Percentiles rank a stretch among this genome's conserved stretches.
phyloP scores from a whole-genome alignment of 192 early-diverging fungal genomes.

The Podochytrium sp. region DNA sequence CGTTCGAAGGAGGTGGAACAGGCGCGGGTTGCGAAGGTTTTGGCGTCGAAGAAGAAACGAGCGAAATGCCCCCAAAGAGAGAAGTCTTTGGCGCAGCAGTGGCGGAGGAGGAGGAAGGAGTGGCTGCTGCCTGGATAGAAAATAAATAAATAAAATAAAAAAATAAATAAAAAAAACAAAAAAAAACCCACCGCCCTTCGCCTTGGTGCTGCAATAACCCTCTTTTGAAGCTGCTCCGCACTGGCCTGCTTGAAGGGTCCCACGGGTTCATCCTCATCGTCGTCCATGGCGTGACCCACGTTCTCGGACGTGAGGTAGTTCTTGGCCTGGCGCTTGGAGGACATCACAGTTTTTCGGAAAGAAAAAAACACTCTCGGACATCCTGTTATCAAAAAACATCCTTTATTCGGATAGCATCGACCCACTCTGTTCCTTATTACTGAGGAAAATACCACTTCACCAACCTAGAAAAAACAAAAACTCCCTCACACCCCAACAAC shows the following conservation, averaged over 20 bases:
- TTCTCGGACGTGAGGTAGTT: neutral
- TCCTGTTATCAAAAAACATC: neutral
- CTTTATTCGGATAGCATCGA: no score
- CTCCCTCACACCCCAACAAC: neutral
- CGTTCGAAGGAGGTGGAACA: neutral
- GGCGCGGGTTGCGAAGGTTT: neutral
- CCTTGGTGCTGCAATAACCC: conserved; percentile 7
- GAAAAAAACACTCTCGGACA: neutral
- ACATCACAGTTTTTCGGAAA: neutral
- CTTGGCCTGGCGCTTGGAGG: neutral
- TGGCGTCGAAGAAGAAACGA: no score
- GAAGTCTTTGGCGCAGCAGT: no score
- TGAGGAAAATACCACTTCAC: no score
- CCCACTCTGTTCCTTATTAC: no score
- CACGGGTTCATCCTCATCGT: neutral
- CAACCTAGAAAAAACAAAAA: neutral
- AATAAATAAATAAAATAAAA: no score
- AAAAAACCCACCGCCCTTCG: neutral
- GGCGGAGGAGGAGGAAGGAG: no score
- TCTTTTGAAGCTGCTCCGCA: neutral
- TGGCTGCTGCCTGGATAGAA: no score
- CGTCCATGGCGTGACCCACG: neutral
- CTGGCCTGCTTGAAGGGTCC: neutral
- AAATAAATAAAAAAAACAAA: no score
- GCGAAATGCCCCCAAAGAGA: no score